Percentiles rank a stretch among this genome's conserved stretches.
Evolutionary conservation across 2,329 filamentous ascomycete species (phyloP).

Genomic region (Aspergillus sergii): DNA sequence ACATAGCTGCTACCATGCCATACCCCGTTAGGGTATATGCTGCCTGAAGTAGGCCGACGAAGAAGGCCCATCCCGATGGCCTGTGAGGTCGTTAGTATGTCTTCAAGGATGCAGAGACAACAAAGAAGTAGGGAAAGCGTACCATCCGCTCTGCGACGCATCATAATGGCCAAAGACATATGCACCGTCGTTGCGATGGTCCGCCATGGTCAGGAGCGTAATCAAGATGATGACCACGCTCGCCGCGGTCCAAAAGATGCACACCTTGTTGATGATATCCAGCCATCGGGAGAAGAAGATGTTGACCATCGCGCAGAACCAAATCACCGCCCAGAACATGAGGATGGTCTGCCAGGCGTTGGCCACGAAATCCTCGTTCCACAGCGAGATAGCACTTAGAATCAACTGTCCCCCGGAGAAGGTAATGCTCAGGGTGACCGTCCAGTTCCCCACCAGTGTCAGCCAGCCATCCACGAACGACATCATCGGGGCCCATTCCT

Average conservation of each 20-base stretch:
- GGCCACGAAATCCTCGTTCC: slow-evolving; percentile 68
- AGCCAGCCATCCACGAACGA: slow-evolving; percentile 73
- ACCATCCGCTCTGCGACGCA: slow-evolving; percentile 65
- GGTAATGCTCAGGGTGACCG: slow-evolving; percentile 67
- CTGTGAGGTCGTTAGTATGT: slow-evolving; percentile 29
- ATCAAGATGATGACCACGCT: slow-evolving; percentile 70
- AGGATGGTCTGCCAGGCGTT: slow-evolving; percentile 71
- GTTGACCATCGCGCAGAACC: slow-evolving; percentile 66
- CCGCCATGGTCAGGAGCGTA: slow-evolving; percentile 63
- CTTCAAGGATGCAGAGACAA: not conserved
- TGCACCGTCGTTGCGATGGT: slow-evolving; percentile 58
- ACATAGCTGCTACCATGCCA: slow-evolving; percentile 72
- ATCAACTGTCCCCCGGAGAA: slow-evolving; percentile 73
- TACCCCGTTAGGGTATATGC: slow-evolving; percentile 57
- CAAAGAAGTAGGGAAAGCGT: slow-evolving; percentile 19
- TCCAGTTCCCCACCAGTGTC: slow-evolving; percentile 75
- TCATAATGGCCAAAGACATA: slow-evolving; percentile 73
- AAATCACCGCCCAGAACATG: slow-evolving; percentile 72
- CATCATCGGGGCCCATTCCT: slow-evolving; percentile 66
- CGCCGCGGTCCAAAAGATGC: slow-evolving; percentile 70
- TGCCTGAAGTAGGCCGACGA: slow-evolving; percentile 70
- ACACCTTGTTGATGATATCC: slow-evolving; percentile 71
- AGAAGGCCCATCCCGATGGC: slow-evolving; percentile 71
- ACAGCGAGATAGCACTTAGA: slow-evolving; percentile 68
- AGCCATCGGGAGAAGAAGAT: slow-evolving; percentile 64